phyloP scores from a whole-genome alignment of 2,329 filamentous ascomycete genomes.

The Sclerotinia sclerotiorum region DNA sequence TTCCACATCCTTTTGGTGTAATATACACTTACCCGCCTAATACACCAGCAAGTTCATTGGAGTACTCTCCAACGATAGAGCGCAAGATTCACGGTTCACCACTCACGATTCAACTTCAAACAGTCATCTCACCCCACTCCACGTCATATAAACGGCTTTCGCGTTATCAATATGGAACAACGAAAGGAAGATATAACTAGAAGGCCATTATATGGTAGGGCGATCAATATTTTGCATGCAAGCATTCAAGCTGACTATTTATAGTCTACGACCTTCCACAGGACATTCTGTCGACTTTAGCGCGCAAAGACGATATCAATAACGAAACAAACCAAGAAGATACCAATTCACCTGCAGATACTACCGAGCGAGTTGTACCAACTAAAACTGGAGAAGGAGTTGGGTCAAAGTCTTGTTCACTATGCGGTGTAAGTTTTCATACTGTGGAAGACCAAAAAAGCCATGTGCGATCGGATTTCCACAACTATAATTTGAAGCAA shows the following conservation, averaged over 20 bases:
- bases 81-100: neutral
- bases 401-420: slow-evolving; percentile 72
- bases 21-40: neutral
- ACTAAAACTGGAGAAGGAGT: slow-evolving; percentile 45
- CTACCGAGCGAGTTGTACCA: slow-evolving; percentile 42
- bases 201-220: slow-evolving; percentile 44
- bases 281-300: slow-evolving; percentile 42
- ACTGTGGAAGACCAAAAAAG: slow-evolving; percentile 77
- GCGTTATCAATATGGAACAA: slow-evolving; percentile 35
- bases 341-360: slow-evolving; percentile 31
- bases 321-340: slow-evolving; percentile 33
- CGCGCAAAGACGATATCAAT: slow-evolving; percentile 37
- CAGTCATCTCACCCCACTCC: slow-evolving; percentile 1
- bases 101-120: neutral
- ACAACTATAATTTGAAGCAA: slow-evolving; percentile 92
- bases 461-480: slow-evolving; percentile 86
- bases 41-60: neutral
- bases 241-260: slow-evolving; percentile 24
- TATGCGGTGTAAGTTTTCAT: slow-evolving; percentile 73
- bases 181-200: slow-evolving; percentile 43
- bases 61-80: neutral
- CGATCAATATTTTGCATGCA: neutral
- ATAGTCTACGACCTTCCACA: slow-evolving; percentile 41
- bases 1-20: neutral
- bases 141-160: neutral